Evolutionary conservation across 139 green algal species (phyloP), one percentile per base, ranked within the genome.

Genomic region (Micractinium sp.): DNA sequence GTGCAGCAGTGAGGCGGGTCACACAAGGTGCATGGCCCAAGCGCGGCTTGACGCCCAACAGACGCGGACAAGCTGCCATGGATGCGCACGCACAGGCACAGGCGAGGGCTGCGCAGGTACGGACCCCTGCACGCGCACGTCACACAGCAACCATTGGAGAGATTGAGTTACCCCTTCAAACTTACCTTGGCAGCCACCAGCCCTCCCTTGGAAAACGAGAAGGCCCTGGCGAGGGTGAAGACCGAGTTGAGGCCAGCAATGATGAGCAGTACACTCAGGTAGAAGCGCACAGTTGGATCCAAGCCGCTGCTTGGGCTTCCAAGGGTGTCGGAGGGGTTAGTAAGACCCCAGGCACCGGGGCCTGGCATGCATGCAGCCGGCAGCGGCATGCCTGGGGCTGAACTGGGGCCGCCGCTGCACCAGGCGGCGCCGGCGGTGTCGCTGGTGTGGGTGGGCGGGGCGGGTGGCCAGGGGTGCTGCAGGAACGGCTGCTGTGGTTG

Each of bases 131-230:
- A n/a, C n/a, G n/a, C n/a, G n/a, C n/a, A n/a, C n/a, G n/a, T n/a
- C n/a, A n/a, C n/a, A n/a, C n/a, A n/a, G n/a, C n/a, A n/a, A n/a
- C n/a, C n/a, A n/a, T n/a, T n/a, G n/a, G n/a, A n/a, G n/a, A n/a
- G n/a, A n/a, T n/a, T n/a, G n/a, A n/a, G n/a, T n/a, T n/a, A n/a
- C n/a, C n/a, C n/a, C n/a, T n/a, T n/a, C n/a, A n/a, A n/a, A 5
- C 78, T 63, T 39, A 80, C 83, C 67, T 69, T 61, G 3, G 95
- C 96, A 19, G 96, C 96, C 36, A 89, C 69, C 88, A 98, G 88
- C 47, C 96, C 95, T 23, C 94, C 95, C 25, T 89, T 90, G 1
- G 97, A 96, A 92, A 98, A 99, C 31, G 91, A 93, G 87, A 98
- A 97, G 3, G 96, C 93, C 22, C 97, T 90, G 14, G 91, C 94